Evolutionary conservation across 768 basidiomycete genomes (phyloP).

Genomic region (Xerocomellus amylosporus): DNA sequence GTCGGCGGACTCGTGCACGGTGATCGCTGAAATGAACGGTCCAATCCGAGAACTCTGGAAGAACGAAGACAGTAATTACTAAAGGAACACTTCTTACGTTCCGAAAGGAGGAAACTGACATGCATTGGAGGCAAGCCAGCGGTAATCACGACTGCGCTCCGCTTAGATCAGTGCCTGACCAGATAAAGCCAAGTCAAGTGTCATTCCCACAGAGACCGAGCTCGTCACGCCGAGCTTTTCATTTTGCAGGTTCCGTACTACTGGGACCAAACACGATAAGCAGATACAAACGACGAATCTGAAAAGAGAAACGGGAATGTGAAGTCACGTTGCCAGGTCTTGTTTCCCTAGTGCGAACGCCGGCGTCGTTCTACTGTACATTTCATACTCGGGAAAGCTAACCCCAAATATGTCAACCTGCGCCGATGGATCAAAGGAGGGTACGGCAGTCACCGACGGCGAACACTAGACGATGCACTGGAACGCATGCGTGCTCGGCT

Average conservation of each 20-base stretch:
- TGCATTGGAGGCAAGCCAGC: slow-evolving; percentile 26
- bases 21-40: slow-evolving; percentile 26
- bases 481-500: slow-evolving; percentile 29
- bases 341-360: background rate
- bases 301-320: slow-evolving; percentile 4
- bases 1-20: slow-evolving; percentile 17
- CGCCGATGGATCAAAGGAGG: slow-evolving; percentile 5
- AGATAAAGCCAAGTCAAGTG: slow-evolving; percentile 24
- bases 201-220: slow-evolving; percentile 16
- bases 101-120: slow-evolving; percentile 21
- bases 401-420: slow-evolving; percentile 21
- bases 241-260: slow-evolving; percentile 22
- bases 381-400: slow-evolving; percentile 8
- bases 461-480: slow-evolving; percentile 15
- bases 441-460: slow-evolving; percentile 28
- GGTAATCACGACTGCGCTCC: slow-evolving; percentile 24
- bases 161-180: slow-evolving; percentile 29
- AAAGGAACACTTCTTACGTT: slow-evolving; percentile 9
- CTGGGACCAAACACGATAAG: slow-evolving; percentile 17
- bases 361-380: background rate
- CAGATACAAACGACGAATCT: slow-evolving; percentile 9
- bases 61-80: slow-evolving; percentile 14
- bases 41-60: slow-evolving; percentile 25
- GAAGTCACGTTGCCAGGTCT: background rate
- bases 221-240: slow-evolving; percentile 21